phyloP scores from a whole-genome alignment of 768 basidiomycete species.

The Floccularia luteovirens region DNA sequence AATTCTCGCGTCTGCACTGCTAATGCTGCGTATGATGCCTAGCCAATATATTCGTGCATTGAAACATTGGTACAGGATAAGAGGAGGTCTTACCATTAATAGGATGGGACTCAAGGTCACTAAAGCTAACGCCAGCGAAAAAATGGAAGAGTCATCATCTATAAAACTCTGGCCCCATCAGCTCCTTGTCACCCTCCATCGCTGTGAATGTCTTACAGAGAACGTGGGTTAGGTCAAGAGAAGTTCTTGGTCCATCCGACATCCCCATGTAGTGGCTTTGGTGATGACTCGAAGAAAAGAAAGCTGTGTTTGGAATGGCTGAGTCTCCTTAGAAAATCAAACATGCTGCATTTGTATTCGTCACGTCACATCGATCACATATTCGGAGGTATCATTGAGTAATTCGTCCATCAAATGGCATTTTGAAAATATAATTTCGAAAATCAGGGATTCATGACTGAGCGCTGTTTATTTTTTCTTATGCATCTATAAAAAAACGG shows the following conservation, averaged over 20 bases:
- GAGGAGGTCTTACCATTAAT: conserved; percentile 47
- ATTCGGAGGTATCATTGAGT: no score
- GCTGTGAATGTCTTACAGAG: conserved; percentile 43
- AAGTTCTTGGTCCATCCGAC: conserved; percentile 28
- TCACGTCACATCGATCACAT: no score
- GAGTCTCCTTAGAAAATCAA: no score
- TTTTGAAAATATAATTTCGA: no score
- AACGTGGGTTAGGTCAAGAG: conserved; percentile 63
- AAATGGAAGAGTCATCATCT: conserved; percentile 58
- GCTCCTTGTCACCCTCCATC: neutral
- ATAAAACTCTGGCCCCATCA: conserved; percentile 5
- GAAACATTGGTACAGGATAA: neutral
- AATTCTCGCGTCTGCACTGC: conserved; percentile 73
- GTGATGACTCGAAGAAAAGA: no score
- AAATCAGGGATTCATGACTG: no score
- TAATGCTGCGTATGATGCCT: conserved; percentile 78
- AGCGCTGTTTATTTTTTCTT: conserved; percentile 25
- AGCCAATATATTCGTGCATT: no score
- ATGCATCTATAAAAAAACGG: conserved; percentile 8
- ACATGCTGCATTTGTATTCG: no score
- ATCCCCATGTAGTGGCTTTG: no score
- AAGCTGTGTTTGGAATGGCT: no score
- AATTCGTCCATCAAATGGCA: no score
- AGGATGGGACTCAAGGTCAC: conserved; percentile 65
- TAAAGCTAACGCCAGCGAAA: conserved; percentile 52